A percentile compares a stretch with the other conserved stretches of the same genome.
Evolutionary conservation across 495 filamentous ascomycete genomes (phyloP).

Genomic region (Xylaria curta): DNA sequence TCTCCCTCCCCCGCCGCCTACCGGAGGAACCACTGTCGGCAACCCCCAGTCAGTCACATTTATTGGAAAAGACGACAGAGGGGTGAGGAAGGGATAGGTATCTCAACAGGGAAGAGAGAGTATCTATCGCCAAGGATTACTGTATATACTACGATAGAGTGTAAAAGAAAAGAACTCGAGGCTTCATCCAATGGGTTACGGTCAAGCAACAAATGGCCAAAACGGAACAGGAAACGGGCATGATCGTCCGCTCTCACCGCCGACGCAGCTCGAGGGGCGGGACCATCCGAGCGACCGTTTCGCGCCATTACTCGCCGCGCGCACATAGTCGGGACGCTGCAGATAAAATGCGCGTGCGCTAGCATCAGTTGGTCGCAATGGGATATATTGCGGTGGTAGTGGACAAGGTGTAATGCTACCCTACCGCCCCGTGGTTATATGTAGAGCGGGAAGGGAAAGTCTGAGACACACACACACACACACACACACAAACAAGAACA

Average conservation of each 20-base stretch:
- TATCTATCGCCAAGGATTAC: background rate
- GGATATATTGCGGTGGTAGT: conserved; percentile 1
- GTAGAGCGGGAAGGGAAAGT: background rate
- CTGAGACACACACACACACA: conserved; percentile 9
- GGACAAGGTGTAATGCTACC: background rate
- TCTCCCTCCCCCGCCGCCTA: background rate
- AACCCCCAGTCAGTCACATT: background rate
- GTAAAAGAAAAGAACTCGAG: background rate
- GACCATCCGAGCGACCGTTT: conserved; percentile 28
- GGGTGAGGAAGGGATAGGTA: background rate
- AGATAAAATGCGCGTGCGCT: conserved; percentile 5
- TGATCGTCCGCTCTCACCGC: conserved; percentile 21
- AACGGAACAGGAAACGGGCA: conserved; percentile 5
- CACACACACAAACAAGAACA: too few species aligned
- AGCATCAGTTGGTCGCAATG: background rate
- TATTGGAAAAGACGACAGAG: background rate
- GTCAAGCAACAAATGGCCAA: background rate
- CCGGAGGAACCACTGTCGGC: background rate
- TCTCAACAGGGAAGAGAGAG: background rate
- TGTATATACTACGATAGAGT: background rate
- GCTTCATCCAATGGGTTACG: background rate
- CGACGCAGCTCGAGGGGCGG: background rate
- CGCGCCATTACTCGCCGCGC: conserved; percentile 12
- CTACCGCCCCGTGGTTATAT: background rate
- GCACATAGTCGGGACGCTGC: conserved; percentile 25